Evolutionary conservation across 805 yeast species (phyloP).

Genomic region (Starmera pachycereana): DNA sequence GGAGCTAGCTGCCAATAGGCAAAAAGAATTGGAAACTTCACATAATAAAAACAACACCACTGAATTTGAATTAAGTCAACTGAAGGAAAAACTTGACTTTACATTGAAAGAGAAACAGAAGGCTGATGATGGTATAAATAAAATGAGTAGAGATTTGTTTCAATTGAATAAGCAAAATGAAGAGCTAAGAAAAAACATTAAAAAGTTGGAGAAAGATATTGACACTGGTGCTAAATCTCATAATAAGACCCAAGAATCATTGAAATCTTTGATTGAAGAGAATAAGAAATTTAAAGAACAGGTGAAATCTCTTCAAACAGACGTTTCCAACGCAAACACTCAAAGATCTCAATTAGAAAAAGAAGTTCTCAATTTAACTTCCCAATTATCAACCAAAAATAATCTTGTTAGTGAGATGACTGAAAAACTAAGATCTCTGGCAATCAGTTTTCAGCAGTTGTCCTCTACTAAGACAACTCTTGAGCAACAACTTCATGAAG

Average conservation of each 20-base stretch:
- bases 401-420: constrained; percentile 27
- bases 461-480: constrained; percentile 9
- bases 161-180: constrained; percentile 51
- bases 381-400: constrained; percentile 21
- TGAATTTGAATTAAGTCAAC: constrained; percentile 13
- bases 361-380: constrained; percentile 14
- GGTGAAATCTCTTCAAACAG: neutral
- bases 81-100: constrained; percentile 19
- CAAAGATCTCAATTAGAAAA: neutral
- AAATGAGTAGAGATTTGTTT: constrained; percentile 78
- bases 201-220: constrained; percentile 25
- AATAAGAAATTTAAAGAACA: neutral
- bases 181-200: constrained; percentile 33
- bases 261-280: constrained; percentile 7
- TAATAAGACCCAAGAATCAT: constrained; percentile 3
- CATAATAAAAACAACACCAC: constrained; percentile 9
- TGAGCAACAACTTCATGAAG: neutral
- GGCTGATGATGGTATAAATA: constrained; percentile 82
- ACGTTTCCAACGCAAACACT: neutral
- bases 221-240: constrained; percentile 16
- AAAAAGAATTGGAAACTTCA: constrained; percentile 17
- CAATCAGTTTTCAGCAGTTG: constrained; percentile 18
- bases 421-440: constrained; percentile 29
- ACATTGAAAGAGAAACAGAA: constrained; percentile 34
- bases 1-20: constrained; percentile 22